phyloP scores from a whole-genome alignment of 345 rosid species.

The Combretum micranthum region DNA sequence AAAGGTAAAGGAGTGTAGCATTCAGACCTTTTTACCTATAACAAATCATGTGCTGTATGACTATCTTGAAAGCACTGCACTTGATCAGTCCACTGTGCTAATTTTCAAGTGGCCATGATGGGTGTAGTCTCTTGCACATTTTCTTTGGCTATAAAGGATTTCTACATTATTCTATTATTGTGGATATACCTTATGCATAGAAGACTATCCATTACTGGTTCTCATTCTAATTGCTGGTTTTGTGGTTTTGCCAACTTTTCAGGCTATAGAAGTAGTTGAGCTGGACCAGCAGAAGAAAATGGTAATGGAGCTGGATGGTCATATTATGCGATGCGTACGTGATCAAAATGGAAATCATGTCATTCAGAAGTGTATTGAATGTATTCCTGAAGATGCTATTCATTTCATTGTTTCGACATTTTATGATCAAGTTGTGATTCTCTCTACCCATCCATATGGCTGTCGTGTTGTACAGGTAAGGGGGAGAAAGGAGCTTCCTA shows the following conservation, averaged over 20 bases:
- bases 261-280: constrained; percentile 94
- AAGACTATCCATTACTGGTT: too few species aligned
- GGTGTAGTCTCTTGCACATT: too few species aligned
- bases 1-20: constrained; percentile 40
- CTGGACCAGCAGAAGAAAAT: constrained; percentile 81
- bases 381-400: constrained; percentile 83
- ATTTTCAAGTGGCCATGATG: too few species aligned
- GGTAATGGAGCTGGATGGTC: constrained; percentile 92
- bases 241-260: constrained; percentile 10
- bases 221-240: background rate
- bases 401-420: constrained; percentile 73
- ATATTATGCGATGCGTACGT: constrained; percentile 88
- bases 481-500: background rate
- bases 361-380: constrained; percentile 93
- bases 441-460: constrained; percentile 94
- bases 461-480: constrained; percentile 94
- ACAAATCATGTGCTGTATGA: too few species aligned
- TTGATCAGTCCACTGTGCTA: too few species aligned
- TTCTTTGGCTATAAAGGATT: too few species aligned
- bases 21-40: too few species aligned
- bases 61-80: too few species aligned
- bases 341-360: constrained; percentile 99
- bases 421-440: constrained; percentile 78
- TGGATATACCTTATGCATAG: too few species aligned
- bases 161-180: too few species aligned